Conservation (phyloP, 2,329 filamentous ascomycete species). For the Colletotrichum echinochloae region DNA sequence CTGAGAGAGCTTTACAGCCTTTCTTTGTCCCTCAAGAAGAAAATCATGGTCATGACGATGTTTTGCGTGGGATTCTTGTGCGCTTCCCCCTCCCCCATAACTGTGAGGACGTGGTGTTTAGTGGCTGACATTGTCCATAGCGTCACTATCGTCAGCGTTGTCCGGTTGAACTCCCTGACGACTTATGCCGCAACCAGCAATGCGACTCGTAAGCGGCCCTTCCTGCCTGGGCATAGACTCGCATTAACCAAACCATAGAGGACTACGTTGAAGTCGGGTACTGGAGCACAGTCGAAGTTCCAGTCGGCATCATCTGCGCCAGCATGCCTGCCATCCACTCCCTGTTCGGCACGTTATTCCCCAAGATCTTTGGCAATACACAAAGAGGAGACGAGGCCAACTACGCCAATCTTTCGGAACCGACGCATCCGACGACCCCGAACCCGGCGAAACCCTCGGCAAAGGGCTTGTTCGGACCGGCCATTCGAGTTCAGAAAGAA, state of each 20-base stretch:
- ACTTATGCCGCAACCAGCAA: slow-evolving; percentile 43
- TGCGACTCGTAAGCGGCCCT: slow-evolving; percentile 17
- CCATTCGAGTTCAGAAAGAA: slow-evolving; percentile 31
- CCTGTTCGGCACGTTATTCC: slow-evolving; percentile 50
- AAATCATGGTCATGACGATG: slow-evolving; percentile 57
- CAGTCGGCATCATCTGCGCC: slow-evolving; percentile 36
- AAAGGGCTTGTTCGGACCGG: not conserved
- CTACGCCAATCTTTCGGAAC: slow-evolving; percentile 32
- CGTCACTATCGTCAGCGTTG: slow-evolving; percentile 49
- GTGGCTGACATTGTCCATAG: slow-evolving; percentile 38
- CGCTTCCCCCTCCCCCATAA: not conserved
- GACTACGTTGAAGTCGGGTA: slow-evolving; percentile 35
- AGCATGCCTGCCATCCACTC: slow-evolving; percentile 48
- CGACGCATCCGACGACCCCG: not conserved
- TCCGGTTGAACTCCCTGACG: slow-evolving; percentile 47
- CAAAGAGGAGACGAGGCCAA: slow-evolving; percentile 39
- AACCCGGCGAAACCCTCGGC: slow-evolving; percentile 10
- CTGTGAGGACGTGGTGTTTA: not conserved
- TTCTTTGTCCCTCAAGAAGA: slow-evolving; percentile 56
- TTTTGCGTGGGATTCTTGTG: slow-evolving; percentile 57
- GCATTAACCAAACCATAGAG: slow-evolving; percentile 48
- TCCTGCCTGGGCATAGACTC: slow-evolving; percentile 44
- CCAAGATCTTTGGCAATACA: slow-evolving; percentile 48
- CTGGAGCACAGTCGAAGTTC: slow-evolving; percentile 40
- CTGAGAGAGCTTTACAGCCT: slow-evolving; percentile 54